Evolutionary conservation across 1,284 basidiomycete genomes (phyloP), one percentile per base, ranked within the genome.

Genomic region (Microbotryomycetes sp.): DNA sequence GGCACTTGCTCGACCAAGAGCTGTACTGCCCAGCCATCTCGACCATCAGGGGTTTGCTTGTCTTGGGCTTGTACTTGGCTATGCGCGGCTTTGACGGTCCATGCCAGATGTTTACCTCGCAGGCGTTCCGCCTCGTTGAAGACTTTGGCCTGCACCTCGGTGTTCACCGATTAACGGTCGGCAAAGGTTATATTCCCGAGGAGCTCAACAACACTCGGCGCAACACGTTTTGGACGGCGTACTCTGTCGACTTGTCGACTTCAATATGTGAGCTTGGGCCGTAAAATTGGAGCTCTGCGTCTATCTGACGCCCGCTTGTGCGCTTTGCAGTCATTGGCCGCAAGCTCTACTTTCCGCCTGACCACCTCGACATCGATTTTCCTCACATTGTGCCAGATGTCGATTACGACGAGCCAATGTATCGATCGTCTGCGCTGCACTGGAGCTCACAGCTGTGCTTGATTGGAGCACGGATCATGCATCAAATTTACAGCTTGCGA

Each of bases 71-170:
- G 3, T 58, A 65, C 23, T 54, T 62, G 29, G 66, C 63, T 5
- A 60, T 62, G 0, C 45, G 66, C 5, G 66, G 66, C 2, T 67
- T 65, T 47, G 66, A 67, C 49, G 65, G 65, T 1, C 65, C 65
- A 0, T 64, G 60, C 24, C 48, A 56, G 31, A 59, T 67, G 23
- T 67, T 67, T 24, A 29, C 60, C 45, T 49, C 55, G 2, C 51
- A 56, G 3, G 60, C 63, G 1, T 41, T 67, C 16, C 54, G 54
- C 2, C 56, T 67, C 5, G 48, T 28, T 30, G 35, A 57, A 51
- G 63, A 67, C 46, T 67, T 68, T 28, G 66, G 66, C 2, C 53
- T 61, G 18, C 62, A 66, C 21, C 64, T 68, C 23, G 61, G 61
- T 5, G 48, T 57, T 3, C 61, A 63, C 26, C 61, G 64, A 16